phyloP scores from a whole-genome alignment of 345 rosid species.

The Gossypium anomalum region DNA sequence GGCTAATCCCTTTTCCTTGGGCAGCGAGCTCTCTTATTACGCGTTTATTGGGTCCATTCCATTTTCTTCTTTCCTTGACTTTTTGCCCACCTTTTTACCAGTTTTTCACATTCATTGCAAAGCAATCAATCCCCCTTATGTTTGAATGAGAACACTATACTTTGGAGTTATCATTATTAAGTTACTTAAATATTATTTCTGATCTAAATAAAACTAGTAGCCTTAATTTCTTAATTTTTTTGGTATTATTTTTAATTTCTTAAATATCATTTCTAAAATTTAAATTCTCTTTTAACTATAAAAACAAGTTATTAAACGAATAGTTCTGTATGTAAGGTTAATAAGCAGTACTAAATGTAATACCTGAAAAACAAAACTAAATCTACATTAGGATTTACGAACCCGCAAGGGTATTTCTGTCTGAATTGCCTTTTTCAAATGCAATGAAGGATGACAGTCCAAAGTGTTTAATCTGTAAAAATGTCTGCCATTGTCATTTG shows the following conservation, averaged over 20 bases:
- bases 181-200: too few relatives aligned
- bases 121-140: background rate
- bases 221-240: too few relatives aligned
- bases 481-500: slow-evolving; percentile 3
- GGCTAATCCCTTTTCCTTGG: slow-evolving; percentile 10
- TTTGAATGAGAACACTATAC: background rate
- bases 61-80: background rate
- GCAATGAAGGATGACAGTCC: background rate
- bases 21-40: slow-evolving; percentile 14
- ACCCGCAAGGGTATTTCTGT: slow-evolving; percentile 18
- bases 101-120: background rate
- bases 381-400: background rate
- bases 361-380: too few relatives aligned
- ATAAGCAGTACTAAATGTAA: too few relatives aligned
- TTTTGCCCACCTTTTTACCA: background rate
- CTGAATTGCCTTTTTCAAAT: background rate
- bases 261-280: too few relatives aligned
- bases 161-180: too few relatives aligned
- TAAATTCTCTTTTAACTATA: too few relatives aligned
- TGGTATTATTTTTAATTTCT: too few relatives aligned
- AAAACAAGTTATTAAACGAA: too few relatives aligned
- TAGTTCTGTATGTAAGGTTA: too few relatives aligned
- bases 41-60: slow-evolving; percentile 8
- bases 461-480: background rate
- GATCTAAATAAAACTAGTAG: too few relatives aligned